Percentiles rank a stretch among this genome's conserved stretches.
These are phyloP conservation scores for Xylariaceae sp. DNA, from an alignment of 2,329 filamentous ascomycete genomes.

Conservation along the genomic window DNA sequence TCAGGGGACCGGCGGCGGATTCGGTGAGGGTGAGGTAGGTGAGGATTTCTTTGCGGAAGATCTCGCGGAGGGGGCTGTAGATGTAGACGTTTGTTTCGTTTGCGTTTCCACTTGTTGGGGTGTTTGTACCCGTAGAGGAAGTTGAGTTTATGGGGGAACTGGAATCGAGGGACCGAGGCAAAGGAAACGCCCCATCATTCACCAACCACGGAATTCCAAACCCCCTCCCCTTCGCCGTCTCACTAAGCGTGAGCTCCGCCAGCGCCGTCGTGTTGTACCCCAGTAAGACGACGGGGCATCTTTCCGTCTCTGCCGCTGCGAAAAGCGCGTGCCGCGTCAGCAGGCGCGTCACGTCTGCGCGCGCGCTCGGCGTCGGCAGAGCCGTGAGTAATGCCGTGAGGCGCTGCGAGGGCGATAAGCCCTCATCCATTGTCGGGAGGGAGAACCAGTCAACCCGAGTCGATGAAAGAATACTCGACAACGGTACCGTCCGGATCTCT, in stretches of 20 bases:
- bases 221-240: constrained; percentile 87
- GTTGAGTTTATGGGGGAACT: too few species aligned
- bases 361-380: constrained; percentile 69
- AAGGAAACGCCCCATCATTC: constrained; percentile 59
- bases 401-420: constrained; percentile 14
- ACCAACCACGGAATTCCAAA: constrained; percentile 77
- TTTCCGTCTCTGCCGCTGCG: constrained; percentile 52
- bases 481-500: constrained; percentile 54
- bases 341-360: constrained; percentile 65
- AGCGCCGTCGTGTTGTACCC: constrained; percentile 84
- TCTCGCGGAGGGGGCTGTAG: constrained; percentile 77
- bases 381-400: constrained; percentile 53
- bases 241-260: constrained; percentile 77
- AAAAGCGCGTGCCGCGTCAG: constrained; percentile 69
- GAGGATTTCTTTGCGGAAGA: constrained; percentile 74
- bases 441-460: constrained; percentile 49
- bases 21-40: constrained; percentile 55
- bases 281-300: constrained; percentile 69
- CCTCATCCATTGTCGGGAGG: constrained; percentile 31
- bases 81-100: constrained; percentile 38
- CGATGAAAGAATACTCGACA: constrained; percentile 41
- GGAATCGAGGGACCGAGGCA: constrained; percentile 13
- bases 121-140: too few species aligned
- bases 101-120: not conserved
- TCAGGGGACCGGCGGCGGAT: not conserved